A percentile compares a stretch with the other conserved stretches of the same genome.
These are phyloP conservation scores for Colletotrichum spaethianum DNA, from an alignment of 2,329 filamentous ascomycete species.

Conservation along the genomic window DNA sequence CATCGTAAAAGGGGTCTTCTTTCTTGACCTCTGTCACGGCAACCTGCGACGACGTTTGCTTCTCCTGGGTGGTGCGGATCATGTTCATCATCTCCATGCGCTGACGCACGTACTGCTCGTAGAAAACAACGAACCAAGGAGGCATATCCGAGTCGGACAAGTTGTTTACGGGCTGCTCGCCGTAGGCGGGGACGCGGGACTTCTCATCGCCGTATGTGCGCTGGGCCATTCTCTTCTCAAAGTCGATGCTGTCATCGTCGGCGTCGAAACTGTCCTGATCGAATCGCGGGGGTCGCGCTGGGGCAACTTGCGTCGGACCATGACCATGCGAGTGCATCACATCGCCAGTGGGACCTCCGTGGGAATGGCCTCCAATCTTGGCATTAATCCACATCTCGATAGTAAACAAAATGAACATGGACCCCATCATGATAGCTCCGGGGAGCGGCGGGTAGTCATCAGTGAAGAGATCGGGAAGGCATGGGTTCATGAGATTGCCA, in stretches of 20 bases:
- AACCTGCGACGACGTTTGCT: slow-evolving; percentile 52
- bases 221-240: slow-evolving; percentile 59
- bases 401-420: slow-evolving; percentile 73
- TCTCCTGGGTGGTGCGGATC: slow-evolving; percentile 57
- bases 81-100: slow-evolving; percentile 71
- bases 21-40: slow-evolving; percentile 42
- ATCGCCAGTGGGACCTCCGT: slow-evolving; percentile 68
- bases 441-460: slow-evolving; percentile 73
- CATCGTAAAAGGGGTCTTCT: slow-evolving; percentile 58
- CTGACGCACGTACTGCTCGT: slow-evolving; percentile 74
- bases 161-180: slow-evolving; percentile 45
- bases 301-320: slow-evolving; percentile 36
- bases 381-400: slow-evolving; percentile 73
- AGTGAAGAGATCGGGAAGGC: slow-evolving; percentile 72
- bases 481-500: slow-evolving; percentile 63
- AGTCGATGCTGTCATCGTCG: slow-evolving; percentile 47
- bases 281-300: slow-evolving; percentile 51
- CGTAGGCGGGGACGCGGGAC: slow-evolving; percentile 43
- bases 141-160: slow-evolving; percentile 65
- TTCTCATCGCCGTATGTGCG: slow-evolving; percentile 57
- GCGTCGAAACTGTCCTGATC: slow-evolving; percentile 52
- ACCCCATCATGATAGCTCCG: slow-evolving; percentile 76
- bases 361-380: slow-evolving; percentile 71
- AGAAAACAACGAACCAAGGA: slow-evolving; percentile 74
- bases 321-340: slow-evolving; percentile 31